A percentile compares a stretch with the other conserved stretches of the same genome.
These are phyloP conservation scores for Wickerhamomyces sp. DNA, from an alignment of 1,139 yeast species.

Conservation along the genomic window DNA sequence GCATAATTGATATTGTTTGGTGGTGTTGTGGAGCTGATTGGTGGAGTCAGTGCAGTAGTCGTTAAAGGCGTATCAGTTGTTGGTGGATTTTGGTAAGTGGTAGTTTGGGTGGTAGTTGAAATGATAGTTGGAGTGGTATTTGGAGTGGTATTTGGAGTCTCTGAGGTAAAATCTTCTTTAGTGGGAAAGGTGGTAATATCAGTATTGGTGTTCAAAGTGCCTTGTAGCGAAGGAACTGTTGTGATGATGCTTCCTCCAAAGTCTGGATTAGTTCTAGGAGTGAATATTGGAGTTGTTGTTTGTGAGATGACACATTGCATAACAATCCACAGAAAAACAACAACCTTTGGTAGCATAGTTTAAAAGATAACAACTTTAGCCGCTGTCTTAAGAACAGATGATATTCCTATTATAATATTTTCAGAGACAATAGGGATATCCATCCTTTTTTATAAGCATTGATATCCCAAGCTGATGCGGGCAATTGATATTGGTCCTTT, in stretches of 20 bases:
- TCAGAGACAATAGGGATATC: too few relatives aligned
- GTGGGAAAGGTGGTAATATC: conserved; percentile 12
- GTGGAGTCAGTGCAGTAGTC: neutral
- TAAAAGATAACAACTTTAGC: neutral
- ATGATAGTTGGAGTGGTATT: conserved; percentile 4
- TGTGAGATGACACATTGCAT: neutral
- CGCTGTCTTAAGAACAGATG: neutral
- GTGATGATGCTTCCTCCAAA: conserved; percentile 18
- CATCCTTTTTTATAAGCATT: too few relatives aligned
- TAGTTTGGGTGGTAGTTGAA: neutral
- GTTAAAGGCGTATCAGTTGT: conserved; percentile 1
- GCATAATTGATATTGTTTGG: neutral
- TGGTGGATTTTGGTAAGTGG: too few relatives aligned
- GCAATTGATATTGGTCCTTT: too few relatives aligned
- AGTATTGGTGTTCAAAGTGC: conserved; percentile 18
- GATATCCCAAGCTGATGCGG: too few relatives aligned
- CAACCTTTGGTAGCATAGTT: neutral
- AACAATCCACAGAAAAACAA: neutral
- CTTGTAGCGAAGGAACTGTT: conserved; percentile 12
- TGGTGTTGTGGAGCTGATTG: neutral
- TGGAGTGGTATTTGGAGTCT: conserved; percentile 4
- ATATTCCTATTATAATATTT: too few relatives aligned
- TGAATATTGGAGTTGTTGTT: conserved; percentile 6
- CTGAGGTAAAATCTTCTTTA: conserved; percentile 6
- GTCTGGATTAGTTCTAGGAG: conserved; percentile 14